Evolutionary conservation across 805 yeast species (phyloP).

Genomic region (Clavispora vitiphila): DNA sequence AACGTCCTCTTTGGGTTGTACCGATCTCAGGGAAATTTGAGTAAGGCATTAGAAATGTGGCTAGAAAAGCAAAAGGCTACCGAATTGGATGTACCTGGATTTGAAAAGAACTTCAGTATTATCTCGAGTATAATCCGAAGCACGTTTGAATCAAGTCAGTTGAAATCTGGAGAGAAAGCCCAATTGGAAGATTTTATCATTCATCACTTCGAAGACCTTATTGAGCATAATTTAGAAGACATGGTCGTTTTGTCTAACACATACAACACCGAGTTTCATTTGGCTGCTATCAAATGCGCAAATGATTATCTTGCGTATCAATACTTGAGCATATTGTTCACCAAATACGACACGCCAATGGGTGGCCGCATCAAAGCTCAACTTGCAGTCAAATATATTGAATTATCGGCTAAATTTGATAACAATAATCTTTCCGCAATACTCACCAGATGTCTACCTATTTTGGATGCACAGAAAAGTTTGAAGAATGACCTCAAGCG

Average conservation of each 20-base stretch:
- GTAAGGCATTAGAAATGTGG: conserved; percentile 55
- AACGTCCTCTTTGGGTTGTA: conserved; percentile 57
- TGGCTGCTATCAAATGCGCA: conserved; percentile 25
- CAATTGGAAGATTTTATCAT: conserved; percentile 20
- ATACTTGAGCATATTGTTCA: conserved; percentile 30
- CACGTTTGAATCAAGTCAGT: conserved; percentile 12
- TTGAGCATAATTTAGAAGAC: conserved; percentile 24
- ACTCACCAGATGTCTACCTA: conserved; percentile 8
- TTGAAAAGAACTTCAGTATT: conserved; percentile 7
- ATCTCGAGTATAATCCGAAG: conserved; percentile 25
- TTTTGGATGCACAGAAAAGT: conserved; percentile 3
- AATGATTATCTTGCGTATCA: conserved; percentile 20
- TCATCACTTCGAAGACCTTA: conserved; percentile 20
- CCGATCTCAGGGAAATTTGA: conserved; percentile 45
- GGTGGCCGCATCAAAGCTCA: background rate
- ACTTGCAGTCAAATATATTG: conserved; percentile 19
- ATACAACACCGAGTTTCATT: conserved; percentile 37
- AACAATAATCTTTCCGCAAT: conserved; percentile 11
- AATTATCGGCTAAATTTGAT: conserved; percentile 19
- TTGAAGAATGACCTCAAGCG: conserved; percentile 4
- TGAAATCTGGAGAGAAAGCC: conserved; percentile 20
- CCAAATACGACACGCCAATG: background rate
- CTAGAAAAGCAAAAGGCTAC: conserved; percentile 18
- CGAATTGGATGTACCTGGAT: conserved; percentile 5
- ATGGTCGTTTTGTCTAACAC: conserved; percentile 34